Evolutionary conservation across 352 stramenopile genomes (phyloP).

Genomic region (Pythium grandisporangium): DNA sequence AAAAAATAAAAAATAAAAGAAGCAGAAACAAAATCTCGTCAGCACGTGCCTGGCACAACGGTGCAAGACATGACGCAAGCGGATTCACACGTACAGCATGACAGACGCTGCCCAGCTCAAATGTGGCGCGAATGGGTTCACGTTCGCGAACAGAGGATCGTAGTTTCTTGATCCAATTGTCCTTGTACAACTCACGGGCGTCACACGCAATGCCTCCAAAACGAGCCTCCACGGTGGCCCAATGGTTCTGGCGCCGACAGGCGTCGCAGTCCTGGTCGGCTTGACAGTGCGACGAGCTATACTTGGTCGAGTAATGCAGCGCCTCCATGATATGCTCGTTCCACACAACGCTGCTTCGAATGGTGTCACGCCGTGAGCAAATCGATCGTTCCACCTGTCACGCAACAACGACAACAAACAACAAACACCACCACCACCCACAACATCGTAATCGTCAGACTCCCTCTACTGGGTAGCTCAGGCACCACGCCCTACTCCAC

Average conservation of each 20-base stretch:
- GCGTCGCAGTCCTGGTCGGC: slow-evolving; percentile 50
- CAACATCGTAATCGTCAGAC: no score
- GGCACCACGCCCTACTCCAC: background rate
- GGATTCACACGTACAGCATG: slow-evolving; percentile 43
- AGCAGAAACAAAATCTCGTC: background rate
- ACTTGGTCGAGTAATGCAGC: slow-evolving; percentile 28
- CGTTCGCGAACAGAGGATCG: slow-evolving; percentile 21
- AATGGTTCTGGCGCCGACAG: slow-evolving; percentile 63
- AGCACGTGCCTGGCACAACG: background rate
- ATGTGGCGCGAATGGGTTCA: slow-evolving; percentile 20
- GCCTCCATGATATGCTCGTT: slow-evolving; percentile 52
- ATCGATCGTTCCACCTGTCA: slow-evolving; percentile 76
- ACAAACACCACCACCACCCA: no score
- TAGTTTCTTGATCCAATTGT: slow-evolving; percentile 58
- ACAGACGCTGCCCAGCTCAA: slow-evolving; percentile 73
- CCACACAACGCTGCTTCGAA: slow-evolving; percentile 64
- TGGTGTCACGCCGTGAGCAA: slow-evolving; percentile 55
- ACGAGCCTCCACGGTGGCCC: slow-evolving; percentile 40
- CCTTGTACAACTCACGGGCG: slow-evolving; percentile 50
- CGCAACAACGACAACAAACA: background rate
- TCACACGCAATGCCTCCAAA: slow-evolving; percentile 55
- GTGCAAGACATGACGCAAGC: no score
- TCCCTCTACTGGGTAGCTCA: no score
- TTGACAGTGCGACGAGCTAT: slow-evolving; percentile 20
- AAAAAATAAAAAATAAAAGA: background rate